Base-by-base conservation (phyloP, 2,329 filamentous ascomycete genomes). In the Fusarium buharicum region DNA sequence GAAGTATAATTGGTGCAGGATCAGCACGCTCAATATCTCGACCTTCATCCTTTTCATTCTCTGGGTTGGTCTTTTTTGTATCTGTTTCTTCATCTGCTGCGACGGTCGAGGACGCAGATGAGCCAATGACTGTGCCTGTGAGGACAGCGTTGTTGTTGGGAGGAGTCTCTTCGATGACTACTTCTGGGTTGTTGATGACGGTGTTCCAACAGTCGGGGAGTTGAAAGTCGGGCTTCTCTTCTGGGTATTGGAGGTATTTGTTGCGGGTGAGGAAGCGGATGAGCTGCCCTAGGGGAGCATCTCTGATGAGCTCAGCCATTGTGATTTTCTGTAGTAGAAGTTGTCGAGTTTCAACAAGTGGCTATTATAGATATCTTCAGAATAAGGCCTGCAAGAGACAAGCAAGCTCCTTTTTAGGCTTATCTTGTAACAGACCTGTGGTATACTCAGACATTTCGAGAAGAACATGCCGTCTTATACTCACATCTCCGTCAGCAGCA, bases 221-320 rank as follows among this genome's bases (percentile, higher is more conserved):
- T 54, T 80, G 68, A 64, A 87, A 89, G 64, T 77, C 84, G 18
- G 80, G 64, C 56, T 76, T 76, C 61, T 89, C 86, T 75, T 88
- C 86, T 14, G 85, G 85, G 57, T 88, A 88, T 55, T 81, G 78
- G 12, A 89, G 76, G 38, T 83, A 69, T 37, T 74, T 78, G 68
- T 85, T 86, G 28, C 74, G 73, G 3, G 85, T 84, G 50, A 81
- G 45, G 65, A 78, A 83, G 65, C 86, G 80, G 62, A 88, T 78
- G 44, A 87, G 64, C 64, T 88, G 85, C 64, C 86, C 86, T 60
- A 87, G 66, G 24, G 85, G 80, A 56, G 85, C 80, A 53, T 88
- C 86, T 70, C 84, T 77, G 53, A 88, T 69, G 18, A 73, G 37
- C 47, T 74, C 74, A 48, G 69, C 68, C 70, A 76, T 70, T 48